Conservation (phyloP, 129 eudicot species). For the Arctium lappa region DNA sequence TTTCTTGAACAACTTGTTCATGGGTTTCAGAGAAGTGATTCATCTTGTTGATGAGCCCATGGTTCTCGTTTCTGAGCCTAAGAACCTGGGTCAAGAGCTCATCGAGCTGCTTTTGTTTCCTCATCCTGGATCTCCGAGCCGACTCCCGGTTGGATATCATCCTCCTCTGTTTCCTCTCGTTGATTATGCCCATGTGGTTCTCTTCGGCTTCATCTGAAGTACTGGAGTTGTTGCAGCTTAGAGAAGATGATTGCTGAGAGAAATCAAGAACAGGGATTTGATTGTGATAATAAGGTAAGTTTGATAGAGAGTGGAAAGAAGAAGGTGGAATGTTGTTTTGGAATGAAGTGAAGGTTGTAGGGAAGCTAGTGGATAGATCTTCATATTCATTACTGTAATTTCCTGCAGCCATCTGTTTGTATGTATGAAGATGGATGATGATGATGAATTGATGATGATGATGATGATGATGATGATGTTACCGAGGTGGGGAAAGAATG, state of each 20-base stretch:
- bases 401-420: constrained; percentile 26
- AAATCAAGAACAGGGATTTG: constrained; percentile 33
- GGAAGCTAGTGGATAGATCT: constrained; percentile 28
- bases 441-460: neutral
- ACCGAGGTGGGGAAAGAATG: constrained; percentile 27
- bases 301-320: constrained; percentile 30
- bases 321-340: constrained; percentile 34
- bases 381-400: constrained; percentile 33
- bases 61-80: constrained; percentile 57
- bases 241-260: constrained; percentile 40
- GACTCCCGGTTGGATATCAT: constrained; percentile 87
- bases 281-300: constrained; percentile 26
- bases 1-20: constrained; percentile 51
- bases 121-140: constrained; percentile 80
- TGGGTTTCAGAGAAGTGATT: constrained; percentile 48
- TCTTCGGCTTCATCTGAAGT: constrained; percentile 88
- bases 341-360: constrained; percentile 19
- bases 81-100: constrained; percentile 79
- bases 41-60: constrained; percentile 49
- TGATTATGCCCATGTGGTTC: constrained; percentile 34
- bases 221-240: constrained; percentile 53
- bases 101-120: constrained; percentile 84
- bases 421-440: constrained; percentile 29
- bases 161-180: constrained; percentile 66
- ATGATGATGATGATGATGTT: constrained; percentile 13